Conservation (phyloP, 164 flowering plant genomes). For the Kingdonia uniflora region DNA sequence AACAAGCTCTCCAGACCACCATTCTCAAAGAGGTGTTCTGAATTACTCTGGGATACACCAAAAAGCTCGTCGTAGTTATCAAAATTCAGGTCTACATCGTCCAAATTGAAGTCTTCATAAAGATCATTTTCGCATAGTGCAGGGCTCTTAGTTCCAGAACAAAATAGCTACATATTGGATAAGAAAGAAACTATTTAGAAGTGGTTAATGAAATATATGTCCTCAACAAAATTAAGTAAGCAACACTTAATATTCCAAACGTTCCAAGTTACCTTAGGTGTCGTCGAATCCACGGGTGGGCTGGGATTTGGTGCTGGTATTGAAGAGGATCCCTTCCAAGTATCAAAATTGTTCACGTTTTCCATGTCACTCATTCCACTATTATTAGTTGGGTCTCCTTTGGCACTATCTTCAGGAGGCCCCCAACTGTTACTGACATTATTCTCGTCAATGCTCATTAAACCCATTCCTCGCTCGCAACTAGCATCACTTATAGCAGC, state of each 20-base stretch:
- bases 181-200: not conserved
- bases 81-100: conserved; percentile 62
- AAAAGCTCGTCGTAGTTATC: conserved; percentile 89
- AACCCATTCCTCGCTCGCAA: conserved; percentile 54
- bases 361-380: conserved; percentile 7
- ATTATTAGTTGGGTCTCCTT: conserved; percentile 16
- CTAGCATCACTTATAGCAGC: conserved; percentile 37
- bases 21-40: conserved; percentile 59
- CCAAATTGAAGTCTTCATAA: conserved; percentile 60
- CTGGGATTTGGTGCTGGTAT: conserved; percentile 21
- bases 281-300: conserved; percentile 17
- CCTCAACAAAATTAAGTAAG: no score
- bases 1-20: conserved; percentile 74
- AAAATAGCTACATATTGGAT: conserved; percentile 30
- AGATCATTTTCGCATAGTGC: conserved; percentile 40
- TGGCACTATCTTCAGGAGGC: conserved; percentile 19
- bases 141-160: conserved; percentile 32
- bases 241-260: not conserved
- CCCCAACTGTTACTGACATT: conserved; percentile 16
- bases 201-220: no score
- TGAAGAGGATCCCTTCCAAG: conserved; percentile 36
- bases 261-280: conserved; percentile 36
- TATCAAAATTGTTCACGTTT: conserved; percentile 25
- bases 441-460: conserved; percentile 59
- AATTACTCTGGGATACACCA: conserved; percentile 44